Evolutionary conservation across 2,329 filamentous ascomycete genomes (phyloP).

Genomic region (Madurella fahalii): DNA sequence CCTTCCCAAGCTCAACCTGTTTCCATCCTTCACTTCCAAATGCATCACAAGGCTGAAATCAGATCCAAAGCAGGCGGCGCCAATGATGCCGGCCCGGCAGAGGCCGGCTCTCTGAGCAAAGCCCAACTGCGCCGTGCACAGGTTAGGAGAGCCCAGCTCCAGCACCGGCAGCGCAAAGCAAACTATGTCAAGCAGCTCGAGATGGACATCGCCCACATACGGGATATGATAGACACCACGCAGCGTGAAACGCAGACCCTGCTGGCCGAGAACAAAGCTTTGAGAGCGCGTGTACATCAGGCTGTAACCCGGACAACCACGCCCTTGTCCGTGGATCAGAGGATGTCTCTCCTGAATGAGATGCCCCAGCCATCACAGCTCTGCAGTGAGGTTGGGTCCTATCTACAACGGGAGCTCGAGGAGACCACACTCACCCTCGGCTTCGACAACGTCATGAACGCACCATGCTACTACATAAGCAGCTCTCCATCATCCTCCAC

Average conservation of each 20-base stretch:
- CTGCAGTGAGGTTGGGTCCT: background rate
- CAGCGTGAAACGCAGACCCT: slow-evolving; percentile 39
- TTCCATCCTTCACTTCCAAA: background rate
- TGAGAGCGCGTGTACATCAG: slow-evolving; percentile 8
- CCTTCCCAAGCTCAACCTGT: no score
- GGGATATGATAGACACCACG: slow-evolving; percentile 42
- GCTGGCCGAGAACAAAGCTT: slow-evolving; percentile 39
- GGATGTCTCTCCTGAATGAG: slow-evolving; percentile 29
- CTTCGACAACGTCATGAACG: slow-evolving; percentile 39
- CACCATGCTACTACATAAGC: slow-evolving; percentile 42
- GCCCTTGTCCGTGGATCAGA: slow-evolving; percentile 7
- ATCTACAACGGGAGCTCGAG: slow-evolving; percentile 28
- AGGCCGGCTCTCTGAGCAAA: slow-evolving; percentile 34
- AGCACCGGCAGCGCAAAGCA: slow-evolving; percentile 54
- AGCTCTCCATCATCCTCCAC: slow-evolving; percentile 7
- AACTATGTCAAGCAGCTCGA: slow-evolving; percentile 54
- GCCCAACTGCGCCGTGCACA: slow-evolving; percentile 47
- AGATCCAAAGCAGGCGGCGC: background rate
- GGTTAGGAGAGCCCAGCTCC: slow-evolving; percentile 50
- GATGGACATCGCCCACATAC: slow-evolving; percentile 45
- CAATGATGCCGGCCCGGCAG: slow-evolving; percentile 7
- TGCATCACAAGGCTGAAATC: slow-evolving; percentile 2
- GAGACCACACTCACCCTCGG: slow-evolving; percentile 40
- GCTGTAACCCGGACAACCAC: background rate
- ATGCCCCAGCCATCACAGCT: slow-evolving; percentile 19